Conservation (phyloP, 768 basidiomycete species). For the Hypholoma sublateritium region DNA sequence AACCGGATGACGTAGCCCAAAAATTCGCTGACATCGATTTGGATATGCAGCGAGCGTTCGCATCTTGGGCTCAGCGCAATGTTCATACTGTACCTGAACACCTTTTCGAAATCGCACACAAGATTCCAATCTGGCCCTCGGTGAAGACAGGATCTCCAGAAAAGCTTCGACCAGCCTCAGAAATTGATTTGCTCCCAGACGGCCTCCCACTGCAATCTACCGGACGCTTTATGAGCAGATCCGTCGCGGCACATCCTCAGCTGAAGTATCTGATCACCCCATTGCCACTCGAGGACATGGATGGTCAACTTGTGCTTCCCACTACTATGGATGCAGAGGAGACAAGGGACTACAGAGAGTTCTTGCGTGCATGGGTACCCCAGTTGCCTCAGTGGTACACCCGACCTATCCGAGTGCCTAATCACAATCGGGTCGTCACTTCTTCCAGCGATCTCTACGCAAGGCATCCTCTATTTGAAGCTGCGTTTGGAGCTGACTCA, state of each 20-base stretch:
- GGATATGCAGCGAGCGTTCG: constrained; percentile 20
- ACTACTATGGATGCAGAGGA: constrained; percentile 1
- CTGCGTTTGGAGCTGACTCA: constrained; percentile 32
- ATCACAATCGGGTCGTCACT: constrained; percentile 23
- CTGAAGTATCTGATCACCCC: neutral
- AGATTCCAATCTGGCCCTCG: constrained; percentile 36
- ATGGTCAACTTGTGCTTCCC: constrained; percentile 9
- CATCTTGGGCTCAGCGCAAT: constrained; percentile 29
- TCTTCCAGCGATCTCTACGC: constrained; percentile 31
- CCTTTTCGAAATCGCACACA: constrained; percentile 17
- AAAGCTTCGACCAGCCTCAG: constrained; percentile 16
- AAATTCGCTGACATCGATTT: constrained; percentile 21
- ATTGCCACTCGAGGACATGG: constrained; percentile 8
- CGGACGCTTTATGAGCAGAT: constrained; percentile 14
- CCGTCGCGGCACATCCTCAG: constrained; percentile 9
- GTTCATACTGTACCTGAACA: constrained; percentile 12
- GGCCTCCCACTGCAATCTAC: constrained; percentile 7
- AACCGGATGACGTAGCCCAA: constrained; percentile 8
- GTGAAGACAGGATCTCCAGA: constrained; percentile 8
- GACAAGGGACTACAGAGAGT: constrained; percentile 11
- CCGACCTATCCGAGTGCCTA: constrained; percentile 31
- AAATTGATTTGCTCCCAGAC: constrained; percentile 15
- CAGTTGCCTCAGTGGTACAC: constrained; percentile 4
- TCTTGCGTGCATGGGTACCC: constrained; percentile 15
- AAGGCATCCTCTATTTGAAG: constrained; percentile 33